A percentile compares a stretch with the other conserved stretches of the same genome.
These are phyloP conservation scores for Heracleum sosnowskyi DNA, from an alignment of 129 eudicot genomes.

Conservation along the genomic window DNA sequence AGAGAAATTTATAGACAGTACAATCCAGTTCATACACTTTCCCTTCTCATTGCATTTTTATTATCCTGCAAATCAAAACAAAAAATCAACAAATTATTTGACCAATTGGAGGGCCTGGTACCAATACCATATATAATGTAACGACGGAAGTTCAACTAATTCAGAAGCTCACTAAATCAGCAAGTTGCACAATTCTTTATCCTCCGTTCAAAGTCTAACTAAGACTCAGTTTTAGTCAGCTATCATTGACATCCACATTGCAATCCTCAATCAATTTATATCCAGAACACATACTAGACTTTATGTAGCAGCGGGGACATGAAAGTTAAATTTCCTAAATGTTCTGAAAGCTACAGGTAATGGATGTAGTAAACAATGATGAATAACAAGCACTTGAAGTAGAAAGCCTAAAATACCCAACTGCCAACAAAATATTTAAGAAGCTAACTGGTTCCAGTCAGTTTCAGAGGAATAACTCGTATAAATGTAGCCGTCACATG, in stretches of 20 bases:
- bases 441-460: no score
- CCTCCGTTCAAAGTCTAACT: neutral
- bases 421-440: no score
- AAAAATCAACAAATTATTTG: neutral
- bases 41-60: slow-evolving; percentile 15
- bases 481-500: no score
- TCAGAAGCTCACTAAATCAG: neutral
- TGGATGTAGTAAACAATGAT: neutral
- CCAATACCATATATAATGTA: neutral
- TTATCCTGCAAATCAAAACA: slow-evolving; percentile 33
- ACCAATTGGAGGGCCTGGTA: neutral
- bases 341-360: neutral
- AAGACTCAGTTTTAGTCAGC: neutral
- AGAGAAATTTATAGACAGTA: slow-evolving; percentile 11
- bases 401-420: no score
- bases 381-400: no score
- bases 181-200: neutral
- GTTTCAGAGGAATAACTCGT: no score
- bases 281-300: neutral
- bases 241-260: neutral
- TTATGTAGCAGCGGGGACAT: neutral
- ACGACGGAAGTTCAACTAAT: neutral
- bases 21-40: slow-evolving; percentile 32
- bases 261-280: neutral
- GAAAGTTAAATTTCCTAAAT: neutral